Conservation (phyloP, 441 rosid genomes). For the Populus tomentosa region DNA sequence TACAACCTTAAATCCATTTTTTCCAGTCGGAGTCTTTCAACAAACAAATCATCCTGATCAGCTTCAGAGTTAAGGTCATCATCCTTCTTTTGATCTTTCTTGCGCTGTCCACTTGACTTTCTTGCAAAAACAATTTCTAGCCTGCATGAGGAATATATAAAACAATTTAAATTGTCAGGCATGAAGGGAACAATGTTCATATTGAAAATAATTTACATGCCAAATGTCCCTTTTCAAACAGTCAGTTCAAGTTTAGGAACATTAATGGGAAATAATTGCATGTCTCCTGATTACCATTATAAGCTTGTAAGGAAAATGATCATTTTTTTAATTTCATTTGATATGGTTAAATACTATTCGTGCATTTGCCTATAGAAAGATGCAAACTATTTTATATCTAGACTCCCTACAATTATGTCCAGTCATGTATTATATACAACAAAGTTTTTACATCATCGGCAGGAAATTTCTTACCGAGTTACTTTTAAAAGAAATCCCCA, state of each 20-base stretch:
- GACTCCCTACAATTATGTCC: conserved; percentile 1
- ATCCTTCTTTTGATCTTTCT: conserved; percentile 61
- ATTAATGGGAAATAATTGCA: not conserved
- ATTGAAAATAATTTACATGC: conserved; percentile 1
- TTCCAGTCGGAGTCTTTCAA: conserved; percentile 85
- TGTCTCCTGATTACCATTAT: not conserved
- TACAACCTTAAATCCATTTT: conserved; percentile 74
- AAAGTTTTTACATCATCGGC: not conserved
- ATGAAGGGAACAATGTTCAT: not conserved
- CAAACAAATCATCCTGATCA: conserved; percentile 51
- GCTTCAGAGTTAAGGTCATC: conserved; percentile 60
- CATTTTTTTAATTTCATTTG: not conserved
- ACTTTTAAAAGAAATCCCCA: conserved; percentile 65
- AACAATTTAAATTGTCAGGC: conserved; percentile 2
- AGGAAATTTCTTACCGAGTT: conserved; percentile 49
- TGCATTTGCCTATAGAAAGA: not conserved
- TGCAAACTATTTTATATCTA: not conserved
- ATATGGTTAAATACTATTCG: not conserved
- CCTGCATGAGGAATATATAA: conserved; percentile 38
- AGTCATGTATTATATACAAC: conserved; percentile 10
- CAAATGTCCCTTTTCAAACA: not conserved
- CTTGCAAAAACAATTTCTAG: conserved; percentile 51
- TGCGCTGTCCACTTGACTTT: conserved; percentile 33
- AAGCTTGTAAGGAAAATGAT: not conserved
- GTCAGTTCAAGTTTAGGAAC: not conserved